These are phyloP conservation scores for Lachancea sp. DNA, from an alignment of 805 yeast genomes.

Conservation along the genomic window DNA sequence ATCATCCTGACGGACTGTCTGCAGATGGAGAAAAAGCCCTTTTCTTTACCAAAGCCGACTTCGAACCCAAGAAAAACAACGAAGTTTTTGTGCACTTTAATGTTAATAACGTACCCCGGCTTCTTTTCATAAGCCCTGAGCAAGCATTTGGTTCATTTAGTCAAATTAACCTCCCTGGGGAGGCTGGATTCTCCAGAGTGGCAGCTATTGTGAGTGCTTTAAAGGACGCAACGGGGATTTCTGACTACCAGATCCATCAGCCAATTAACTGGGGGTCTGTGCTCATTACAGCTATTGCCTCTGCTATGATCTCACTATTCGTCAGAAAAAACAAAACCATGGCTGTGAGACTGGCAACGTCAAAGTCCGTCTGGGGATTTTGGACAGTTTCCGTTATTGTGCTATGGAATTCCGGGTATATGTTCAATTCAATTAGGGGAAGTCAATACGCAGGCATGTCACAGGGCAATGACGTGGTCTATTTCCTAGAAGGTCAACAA, in stretches of 20 bases:
- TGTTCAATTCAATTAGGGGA: slow-evolving; percentile 84
- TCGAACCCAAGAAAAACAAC: slow-evolving; percentile 47
- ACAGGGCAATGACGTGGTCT: slow-evolving; percentile 38
- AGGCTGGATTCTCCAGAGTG: slow-evolving; percentile 34
- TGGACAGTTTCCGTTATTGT: slow-evolving; percentile 54
- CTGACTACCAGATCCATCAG: slow-evolving; percentile 30
- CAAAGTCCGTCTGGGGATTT: slow-evolving; percentile 65
- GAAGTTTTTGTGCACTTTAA: slow-evolving; percentile 39
- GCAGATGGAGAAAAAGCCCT: slow-evolving; percentile 34
- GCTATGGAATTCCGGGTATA: slow-evolving; percentile 79
- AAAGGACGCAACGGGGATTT: slow-evolving; percentile 18
- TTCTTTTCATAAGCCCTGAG: slow-evolving; percentile 56
- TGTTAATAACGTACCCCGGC: slow-evolving; percentile 72
- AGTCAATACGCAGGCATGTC: slow-evolving; percentile 46
- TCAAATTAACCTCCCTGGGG: slow-evolving; percentile 30
- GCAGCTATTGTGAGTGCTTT: slow-evolving; percentile 27
- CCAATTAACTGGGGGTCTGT: slow-evolving; percentile 37
- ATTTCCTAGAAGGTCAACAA: slow-evolving; percentile 56
- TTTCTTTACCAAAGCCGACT: slow-evolving; percentile 72
- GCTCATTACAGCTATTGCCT: slow-evolving; percentile 31
- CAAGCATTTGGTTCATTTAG: slow-evolving; percentile 31
- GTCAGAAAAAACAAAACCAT: slow-evolving; percentile 31
- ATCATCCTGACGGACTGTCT: slow-evolving; percentile 46
- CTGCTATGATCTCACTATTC: slow-evolving; percentile 33
- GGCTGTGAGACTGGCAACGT: slow-evolving; percentile 38